Conservation (phyloP, 192 early-diverging fungal species). For the Backusella tuberculispora region DNA sequence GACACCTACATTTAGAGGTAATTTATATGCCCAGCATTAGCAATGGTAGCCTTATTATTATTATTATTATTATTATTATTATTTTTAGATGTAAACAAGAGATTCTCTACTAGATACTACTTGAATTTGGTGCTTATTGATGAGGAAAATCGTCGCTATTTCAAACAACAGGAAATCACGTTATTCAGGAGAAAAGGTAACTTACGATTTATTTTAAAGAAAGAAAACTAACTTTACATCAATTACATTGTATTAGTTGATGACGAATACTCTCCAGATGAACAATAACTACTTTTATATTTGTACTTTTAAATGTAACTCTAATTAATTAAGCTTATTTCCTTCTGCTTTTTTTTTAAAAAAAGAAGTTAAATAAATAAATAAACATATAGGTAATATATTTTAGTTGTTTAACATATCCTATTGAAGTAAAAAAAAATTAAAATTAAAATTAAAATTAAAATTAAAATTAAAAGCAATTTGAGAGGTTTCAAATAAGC, state of each 20-base stretch:
- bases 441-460: no score
- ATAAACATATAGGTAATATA: no score
- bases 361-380: no score
- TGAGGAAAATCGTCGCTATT: constrained; percentile 98
- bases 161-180: constrained; percentile 98
- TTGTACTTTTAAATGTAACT: neutral
- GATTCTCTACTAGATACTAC: constrained; percentile 97
- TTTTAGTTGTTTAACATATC: no score
- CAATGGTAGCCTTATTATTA: neutral
- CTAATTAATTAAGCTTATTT: neutral
- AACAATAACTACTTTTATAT: neutral
- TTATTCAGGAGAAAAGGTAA: constrained; percentile 67
- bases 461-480: no score
- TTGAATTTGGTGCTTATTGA: constrained; percentile 97
- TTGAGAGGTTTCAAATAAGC: no score
- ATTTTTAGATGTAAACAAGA: constrained; percentile 83
- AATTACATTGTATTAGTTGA: neutral
- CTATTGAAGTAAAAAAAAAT: no score
- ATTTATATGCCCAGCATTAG: neutral
- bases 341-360: no score
- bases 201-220: neutral
- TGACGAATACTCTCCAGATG: neutral
- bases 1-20: constrained; percentile 89
- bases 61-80: neutral
- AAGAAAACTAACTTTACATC: neutral